These are phyloP conservation scores for Symbiodinium pilosum DNA, from an alignment of 73 alveolate genomes.

Conservation along the genomic window DNA sequence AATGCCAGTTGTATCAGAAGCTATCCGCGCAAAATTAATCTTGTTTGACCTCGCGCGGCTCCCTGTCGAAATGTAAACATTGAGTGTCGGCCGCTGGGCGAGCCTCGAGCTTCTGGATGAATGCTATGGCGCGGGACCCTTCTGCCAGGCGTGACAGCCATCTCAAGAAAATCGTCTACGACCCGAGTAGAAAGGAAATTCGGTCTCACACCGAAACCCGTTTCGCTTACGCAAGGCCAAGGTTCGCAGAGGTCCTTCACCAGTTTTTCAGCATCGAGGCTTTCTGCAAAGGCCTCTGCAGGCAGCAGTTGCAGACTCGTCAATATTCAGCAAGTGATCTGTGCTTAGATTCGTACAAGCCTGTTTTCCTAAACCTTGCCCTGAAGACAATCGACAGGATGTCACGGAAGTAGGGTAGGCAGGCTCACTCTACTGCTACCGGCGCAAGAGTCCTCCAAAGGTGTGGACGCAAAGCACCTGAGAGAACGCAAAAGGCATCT, in stretches of 20 bases:
- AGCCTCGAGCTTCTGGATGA: too few species aligned
- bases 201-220: neutral
- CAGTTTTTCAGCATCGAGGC: neutral
- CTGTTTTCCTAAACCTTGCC: too few species aligned
- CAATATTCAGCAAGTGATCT: too few species aligned
- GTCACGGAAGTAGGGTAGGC: too few species aligned
- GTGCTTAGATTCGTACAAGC: too few species aligned
- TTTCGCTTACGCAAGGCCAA: neutral
- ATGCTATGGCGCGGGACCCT: neutral
- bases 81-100: too few species aligned
- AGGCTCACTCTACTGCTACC: neutral
- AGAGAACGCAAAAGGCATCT: neutral
- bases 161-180: too few species aligned
- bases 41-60: too few species aligned
- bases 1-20: too few species aligned
- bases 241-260: conserved; percentile 14
- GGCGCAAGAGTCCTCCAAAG: neutral
- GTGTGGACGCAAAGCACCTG: neutral
- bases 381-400: too few species aligned
- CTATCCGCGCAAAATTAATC: too few species aligned
- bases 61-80: too few species aligned
- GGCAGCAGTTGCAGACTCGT: neutral
- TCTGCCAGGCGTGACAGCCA: neutral
- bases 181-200: neutral
- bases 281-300: neutral